Evolutionary conservation across 2,329 filamentous ascomycete genomes (phyloP).

Genomic region (Seiridium cupressi): DNA sequence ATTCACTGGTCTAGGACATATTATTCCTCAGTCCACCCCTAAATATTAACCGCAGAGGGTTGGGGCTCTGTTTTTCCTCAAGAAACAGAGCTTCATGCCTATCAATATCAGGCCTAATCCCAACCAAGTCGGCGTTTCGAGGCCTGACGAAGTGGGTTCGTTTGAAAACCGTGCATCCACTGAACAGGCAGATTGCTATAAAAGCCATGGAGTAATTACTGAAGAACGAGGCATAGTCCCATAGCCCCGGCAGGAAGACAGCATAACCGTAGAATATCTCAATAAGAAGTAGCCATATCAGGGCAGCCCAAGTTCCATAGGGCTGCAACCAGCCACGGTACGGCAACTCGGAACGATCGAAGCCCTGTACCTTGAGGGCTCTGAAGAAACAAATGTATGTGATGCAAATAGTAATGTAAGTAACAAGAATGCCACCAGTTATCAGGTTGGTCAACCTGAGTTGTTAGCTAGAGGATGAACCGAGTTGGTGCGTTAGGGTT

Average conservation of each 20-base stretch:
- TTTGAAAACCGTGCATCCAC: conserved; percentile 53
- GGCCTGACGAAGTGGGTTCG: conserved; percentile 53
- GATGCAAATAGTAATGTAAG: conserved; percentile 64
- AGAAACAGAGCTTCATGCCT: conserved; percentile 35
- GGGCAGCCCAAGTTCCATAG: conserved; percentile 52
- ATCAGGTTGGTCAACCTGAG: conserved; percentile 39
- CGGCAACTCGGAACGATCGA: conserved; percentile 64
- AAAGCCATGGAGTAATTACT: conserved; percentile 49
- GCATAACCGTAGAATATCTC: conserved; percentile 56
- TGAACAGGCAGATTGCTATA: conserved; percentile 41
- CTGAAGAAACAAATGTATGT: conserved; percentile 73
- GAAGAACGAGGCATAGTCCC: conserved; percentile 32
- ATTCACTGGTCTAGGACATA: no score
- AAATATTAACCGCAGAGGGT: background rate
- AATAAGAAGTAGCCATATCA: conserved; percentile 39
- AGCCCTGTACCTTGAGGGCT: conserved; percentile 66
- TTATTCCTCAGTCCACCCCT: background rate
- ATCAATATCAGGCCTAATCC: conserved; percentile 59
- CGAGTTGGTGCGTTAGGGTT: no score
- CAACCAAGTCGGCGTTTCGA: conserved; percentile 56
- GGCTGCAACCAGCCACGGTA: conserved; percentile 70
- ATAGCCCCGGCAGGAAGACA: conserved; percentile 38
- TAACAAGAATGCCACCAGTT: conserved; percentile 45
- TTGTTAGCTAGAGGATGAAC: no score
- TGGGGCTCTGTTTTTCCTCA: background rate